These are phyloP conservation scores for Lojkania enalia DNA, from an alignment of 2,329 filamentous ascomycete species.

Conservation along the genomic window DNA sequence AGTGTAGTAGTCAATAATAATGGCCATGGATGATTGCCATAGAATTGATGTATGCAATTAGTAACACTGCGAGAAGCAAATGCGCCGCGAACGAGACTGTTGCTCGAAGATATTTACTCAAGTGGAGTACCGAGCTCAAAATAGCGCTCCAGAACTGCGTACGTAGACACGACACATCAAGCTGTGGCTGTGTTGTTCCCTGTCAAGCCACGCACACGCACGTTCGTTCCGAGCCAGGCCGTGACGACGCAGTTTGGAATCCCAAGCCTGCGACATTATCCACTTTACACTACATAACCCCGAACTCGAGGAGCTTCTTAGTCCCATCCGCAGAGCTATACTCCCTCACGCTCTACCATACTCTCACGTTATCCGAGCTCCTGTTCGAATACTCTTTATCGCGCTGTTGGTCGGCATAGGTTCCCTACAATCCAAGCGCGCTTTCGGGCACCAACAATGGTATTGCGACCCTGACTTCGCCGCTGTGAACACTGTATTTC, in stretches of 20 bases:
- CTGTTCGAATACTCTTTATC: too few species aligned
- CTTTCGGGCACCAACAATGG: constrained; percentile 43
- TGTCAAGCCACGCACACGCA: too few species aligned
- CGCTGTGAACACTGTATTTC: constrained; percentile 6
- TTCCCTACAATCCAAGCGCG: constrained; percentile 23
- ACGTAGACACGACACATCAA: too few species aligned
- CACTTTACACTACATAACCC: neutral
- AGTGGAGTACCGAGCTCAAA: too few species aligned
- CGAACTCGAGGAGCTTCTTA: neutral
- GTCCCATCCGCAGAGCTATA: neutral
- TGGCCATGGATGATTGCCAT: too few species aligned
- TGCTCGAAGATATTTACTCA: too few species aligned
- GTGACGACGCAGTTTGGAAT: constrained; percentile 15
- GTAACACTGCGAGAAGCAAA: too few species aligned
- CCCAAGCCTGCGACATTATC: constrained; percentile 8
- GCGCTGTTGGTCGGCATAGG: constrained; percentile 12
- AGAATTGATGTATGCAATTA: too few species aligned
- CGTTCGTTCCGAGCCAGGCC: neutral
- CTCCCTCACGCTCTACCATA: neutral
- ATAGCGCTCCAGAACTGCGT: too few species aligned
- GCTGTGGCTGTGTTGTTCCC: too few species aligned
- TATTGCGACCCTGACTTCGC: constrained; percentile 20
- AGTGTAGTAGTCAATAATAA: too few species aligned
- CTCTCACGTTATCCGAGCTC: neutral
- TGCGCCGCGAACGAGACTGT: too few species aligned